Evolutionary conservation across 139 green algal species (phyloP).

Genomic region (Limnomonas spitsbergensis): DNA sequence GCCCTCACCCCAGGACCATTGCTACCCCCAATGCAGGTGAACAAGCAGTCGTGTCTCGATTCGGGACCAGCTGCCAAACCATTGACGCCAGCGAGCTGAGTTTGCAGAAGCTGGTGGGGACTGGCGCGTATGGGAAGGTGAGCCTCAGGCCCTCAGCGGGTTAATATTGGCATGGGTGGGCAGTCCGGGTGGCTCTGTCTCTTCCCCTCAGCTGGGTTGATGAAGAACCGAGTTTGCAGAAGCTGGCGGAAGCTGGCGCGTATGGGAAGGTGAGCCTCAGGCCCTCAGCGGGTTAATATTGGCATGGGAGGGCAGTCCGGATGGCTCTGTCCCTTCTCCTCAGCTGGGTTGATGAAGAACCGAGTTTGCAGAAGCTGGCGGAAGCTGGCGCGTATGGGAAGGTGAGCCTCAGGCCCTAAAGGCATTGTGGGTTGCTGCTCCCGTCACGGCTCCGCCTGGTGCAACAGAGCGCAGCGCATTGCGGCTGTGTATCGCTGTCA

Average conservation of each 20-base stretch:
- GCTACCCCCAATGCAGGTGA: too few species aligned
- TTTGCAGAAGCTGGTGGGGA: conserved; percentile 39
- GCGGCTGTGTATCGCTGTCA: too few species aligned
- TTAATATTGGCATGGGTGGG: background rate
- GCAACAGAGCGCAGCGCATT: too few species aligned
- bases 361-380: conserved; percentile 37
- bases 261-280: conserved; percentile 60
- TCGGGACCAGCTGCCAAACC: conserved; percentile 36
- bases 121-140: conserved; percentile 54
- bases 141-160: too few species aligned
- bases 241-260: conserved; percentile 41
- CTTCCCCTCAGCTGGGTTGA: too few species aligned
- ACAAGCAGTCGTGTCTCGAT: too few species aligned
- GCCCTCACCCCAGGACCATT: too few species aligned
- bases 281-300: background rate
- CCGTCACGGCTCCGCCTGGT: too few species aligned
- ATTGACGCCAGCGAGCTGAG: conserved; percentile 45
- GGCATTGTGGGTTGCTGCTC: too few species aligned
- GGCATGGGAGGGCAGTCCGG: background rate
- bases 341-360: too few species aligned
- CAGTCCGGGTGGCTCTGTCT: background rate
- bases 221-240: conserved; percentile 44
- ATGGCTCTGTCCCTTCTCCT: background rate
- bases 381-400: conserved; percentile 52
- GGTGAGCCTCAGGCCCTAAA: too few species aligned